These are phyloP conservation scores for Salix caprea DNA, from an alignment of 345 rosid species.

Conservation along the genomic window DNA sequence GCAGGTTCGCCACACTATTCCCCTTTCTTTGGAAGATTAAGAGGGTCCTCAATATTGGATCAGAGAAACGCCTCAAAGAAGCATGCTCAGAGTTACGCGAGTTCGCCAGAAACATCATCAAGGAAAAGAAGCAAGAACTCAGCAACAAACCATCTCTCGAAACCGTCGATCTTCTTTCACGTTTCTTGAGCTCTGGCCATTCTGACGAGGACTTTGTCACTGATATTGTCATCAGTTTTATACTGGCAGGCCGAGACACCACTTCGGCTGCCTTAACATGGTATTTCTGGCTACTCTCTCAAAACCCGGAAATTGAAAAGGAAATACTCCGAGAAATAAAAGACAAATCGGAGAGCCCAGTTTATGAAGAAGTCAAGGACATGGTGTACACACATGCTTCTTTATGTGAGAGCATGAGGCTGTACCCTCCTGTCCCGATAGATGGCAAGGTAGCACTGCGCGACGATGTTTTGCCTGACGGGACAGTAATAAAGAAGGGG, in stretches of 20 bases:
- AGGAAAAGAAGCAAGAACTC: slow-evolving; percentile 41
- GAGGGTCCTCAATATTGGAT: slow-evolving; percentile 39
- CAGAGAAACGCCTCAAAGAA: slow-evolving; percentile 41
- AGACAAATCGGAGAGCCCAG: slow-evolving; percentile 16
- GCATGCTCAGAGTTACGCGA: slow-evolving; percentile 40
- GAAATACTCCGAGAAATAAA: slow-evolving; percentile 42
- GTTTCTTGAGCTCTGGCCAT: slow-evolving; percentile 49
- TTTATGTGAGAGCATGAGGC: slow-evolving; percentile 50
- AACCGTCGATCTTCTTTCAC: slow-evolving; percentile 47
- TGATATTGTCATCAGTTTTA: slow-evolving; percentile 59
- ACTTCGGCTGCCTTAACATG: slow-evolving; percentile 74
- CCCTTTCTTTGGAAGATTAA: slow-evolving; percentile 46
- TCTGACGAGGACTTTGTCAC: slow-evolving; percentile 40
- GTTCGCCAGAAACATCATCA: slow-evolving; percentile 43
- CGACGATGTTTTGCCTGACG: slow-evolving; percentile 42
- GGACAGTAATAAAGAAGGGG: slow-evolving; percentile 47
- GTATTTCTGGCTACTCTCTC: slow-evolving; percentile 60
- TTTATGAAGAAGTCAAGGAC: slow-evolving; percentile 29
- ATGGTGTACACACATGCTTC: slow-evolving; percentile 42
- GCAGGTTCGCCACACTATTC: slow-evolving; percentile 27
- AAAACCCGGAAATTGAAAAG: slow-evolving; percentile 36
- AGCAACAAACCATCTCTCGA: slow-evolving; percentile 20
- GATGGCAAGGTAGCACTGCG: slow-evolving; percentile 32
- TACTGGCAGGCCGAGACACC: slow-evolving; percentile 67
- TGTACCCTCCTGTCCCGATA: slow-evolving; percentile 58